Percentiles rank a stretch among this genome's conserved stretches.
Evolutionary conservation across 176 grass and related monocot species (phyloP).

Genomic region (Elaeis guineensis): DNA sequence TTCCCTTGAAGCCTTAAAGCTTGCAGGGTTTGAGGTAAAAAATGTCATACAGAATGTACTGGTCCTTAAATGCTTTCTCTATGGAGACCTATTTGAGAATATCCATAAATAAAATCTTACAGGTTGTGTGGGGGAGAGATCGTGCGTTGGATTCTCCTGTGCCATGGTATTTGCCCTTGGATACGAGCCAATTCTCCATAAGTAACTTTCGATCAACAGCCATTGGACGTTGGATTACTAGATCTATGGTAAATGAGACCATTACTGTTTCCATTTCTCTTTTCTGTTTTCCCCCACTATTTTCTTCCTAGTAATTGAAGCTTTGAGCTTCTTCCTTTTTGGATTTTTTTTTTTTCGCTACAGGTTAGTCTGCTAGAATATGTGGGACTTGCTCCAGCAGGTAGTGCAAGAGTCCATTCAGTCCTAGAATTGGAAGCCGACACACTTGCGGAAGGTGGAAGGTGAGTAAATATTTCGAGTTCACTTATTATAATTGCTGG

Average conservation of each 20-base stretch:
- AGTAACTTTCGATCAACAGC: background rate
- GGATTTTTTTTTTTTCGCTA: background rate
- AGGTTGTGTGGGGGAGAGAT: background rate
- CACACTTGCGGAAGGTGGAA: background rate
- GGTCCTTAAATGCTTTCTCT: background rate
- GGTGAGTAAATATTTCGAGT: background rate
- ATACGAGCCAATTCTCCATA: background rate
- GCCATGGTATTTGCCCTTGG: background rate
- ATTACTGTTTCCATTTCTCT: background rate
- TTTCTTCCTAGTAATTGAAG: no score
- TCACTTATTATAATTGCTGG: background rate
- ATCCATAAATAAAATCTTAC: background rate
- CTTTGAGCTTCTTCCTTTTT: no score
- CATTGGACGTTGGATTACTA: background rate
- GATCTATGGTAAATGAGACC: background rate
- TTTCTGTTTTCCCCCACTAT: no score
- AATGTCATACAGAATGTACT: background rate
- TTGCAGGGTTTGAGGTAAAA: conserved; percentile 3
- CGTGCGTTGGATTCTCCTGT: background rate
- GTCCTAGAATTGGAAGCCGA: background rate
- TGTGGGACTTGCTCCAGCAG: background rate
- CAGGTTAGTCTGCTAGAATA: background rate
- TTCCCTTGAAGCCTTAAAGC: background rate
- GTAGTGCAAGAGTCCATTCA: background rate
- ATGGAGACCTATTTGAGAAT: background rate